Conservation (phyloP, 1,284 basidiomycete species). For the Tilletia setariae region DNA sequence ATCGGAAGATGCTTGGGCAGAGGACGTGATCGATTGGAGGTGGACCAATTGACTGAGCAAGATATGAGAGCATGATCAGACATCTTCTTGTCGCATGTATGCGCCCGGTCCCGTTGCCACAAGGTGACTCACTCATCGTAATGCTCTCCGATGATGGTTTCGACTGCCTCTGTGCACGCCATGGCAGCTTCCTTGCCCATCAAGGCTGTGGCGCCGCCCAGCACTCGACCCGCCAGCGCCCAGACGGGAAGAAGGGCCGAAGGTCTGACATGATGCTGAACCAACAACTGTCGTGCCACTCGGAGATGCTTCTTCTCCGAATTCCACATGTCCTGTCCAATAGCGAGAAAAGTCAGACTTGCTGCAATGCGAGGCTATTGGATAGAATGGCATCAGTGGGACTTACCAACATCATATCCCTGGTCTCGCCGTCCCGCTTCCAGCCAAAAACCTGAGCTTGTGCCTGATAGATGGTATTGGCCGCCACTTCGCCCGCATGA, state of each 20-base stretch:
- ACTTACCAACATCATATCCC: conserved; percentile 34
- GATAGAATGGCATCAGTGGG: background rate
- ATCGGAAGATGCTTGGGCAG: background rate
- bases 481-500: conserved; percentile 52
- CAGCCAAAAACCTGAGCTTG: conserved; percentile 49
- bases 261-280: conserved; percentile 79
- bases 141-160: conserved; percentile 95
- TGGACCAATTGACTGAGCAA: conserved; percentile 37
- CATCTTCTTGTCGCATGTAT: background rate
- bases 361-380: background rate
- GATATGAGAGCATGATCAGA: background rate
- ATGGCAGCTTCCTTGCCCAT: conserved; percentile 91
- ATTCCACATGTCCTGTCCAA: conserved; percentile 83
- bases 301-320: conserved; percentile 87
- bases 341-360: background rate
- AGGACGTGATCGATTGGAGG: conserved; percentile 26
- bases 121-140: conserved; percentile 85
- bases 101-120: background rate
- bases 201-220: conserved; percentile 79
- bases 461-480: conserved; percentile 53
- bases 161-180: conserved; percentile 96
- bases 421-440: conserved; percentile 34
- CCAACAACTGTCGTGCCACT: conserved; percentile 77
- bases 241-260: conserved; percentile 79
- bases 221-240: conserved; percentile 75